These are phyloP conservation scores for Lactarius deliciosus DNA, from an alignment of 768 basidiomycete genomes.

Conservation along the genomic window DNA sequence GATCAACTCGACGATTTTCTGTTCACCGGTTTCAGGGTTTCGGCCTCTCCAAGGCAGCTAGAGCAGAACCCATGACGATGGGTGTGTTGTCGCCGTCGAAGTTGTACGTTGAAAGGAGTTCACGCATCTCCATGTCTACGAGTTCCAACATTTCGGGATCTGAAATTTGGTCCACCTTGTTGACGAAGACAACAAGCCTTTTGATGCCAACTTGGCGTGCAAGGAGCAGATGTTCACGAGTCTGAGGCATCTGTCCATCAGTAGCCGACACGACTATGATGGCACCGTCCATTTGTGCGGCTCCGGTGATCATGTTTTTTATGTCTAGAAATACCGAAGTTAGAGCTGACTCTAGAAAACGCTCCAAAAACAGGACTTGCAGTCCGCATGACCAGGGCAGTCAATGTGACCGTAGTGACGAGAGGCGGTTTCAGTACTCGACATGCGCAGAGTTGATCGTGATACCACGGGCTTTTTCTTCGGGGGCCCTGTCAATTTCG, in stretches of 20 bases:
- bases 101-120: slow-evolving; percentile 86
- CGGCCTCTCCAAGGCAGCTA: slow-evolving; percentile 92
- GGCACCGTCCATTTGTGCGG: slow-evolving; percentile 96
- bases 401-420: slow-evolving; percentile 98
- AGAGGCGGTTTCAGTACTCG: slow-evolving; percentile 88
- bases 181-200: slow-evolving; percentile 97
- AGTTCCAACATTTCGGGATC: slow-evolving; percentile 99
- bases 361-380: slow-evolving; percentile 44
- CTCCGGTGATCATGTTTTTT: slow-evolving; percentile 99
- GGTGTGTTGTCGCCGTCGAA: slow-evolving; percentile 98
- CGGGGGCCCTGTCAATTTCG: slow-evolving; percentile 98
- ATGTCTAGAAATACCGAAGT: slow-evolving; percentile 54
- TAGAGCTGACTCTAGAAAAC: slow-evolving; percentile 25
- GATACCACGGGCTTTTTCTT: slow-evolving; percentile 99
- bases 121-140: slow-evolving; percentile 99
- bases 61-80: slow-evolving; percentile 96
- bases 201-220: slow-evolving; percentile 98
- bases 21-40: slow-evolving; percentile 72
- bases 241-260: slow-evolving; percentile 99
- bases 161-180: slow-evolving; percentile 96
- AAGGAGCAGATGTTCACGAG: slow-evolving; percentile 94
- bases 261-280: slow-evolving; percentile 97
- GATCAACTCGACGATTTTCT: slow-evolving; percentile 81
- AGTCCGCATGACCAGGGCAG: slow-evolving; percentile 95
- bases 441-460: slow-evolving; percentile 99